Evolutionary conservation across 208 protist species (phyloP).

Genomic region (Leishmania guyanensis): DNA sequence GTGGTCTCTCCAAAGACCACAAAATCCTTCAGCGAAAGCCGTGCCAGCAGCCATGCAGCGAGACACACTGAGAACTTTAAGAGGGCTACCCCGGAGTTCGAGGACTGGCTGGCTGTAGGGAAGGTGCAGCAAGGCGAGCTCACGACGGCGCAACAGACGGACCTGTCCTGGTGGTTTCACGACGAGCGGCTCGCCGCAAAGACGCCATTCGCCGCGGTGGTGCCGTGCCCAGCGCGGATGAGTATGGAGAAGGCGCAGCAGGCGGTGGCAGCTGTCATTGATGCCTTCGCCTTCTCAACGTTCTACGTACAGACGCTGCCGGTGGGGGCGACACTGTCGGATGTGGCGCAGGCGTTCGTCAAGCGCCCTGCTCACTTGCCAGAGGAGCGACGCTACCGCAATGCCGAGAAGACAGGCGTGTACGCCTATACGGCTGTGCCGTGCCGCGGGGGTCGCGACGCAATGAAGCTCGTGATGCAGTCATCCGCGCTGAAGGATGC

Average conservation of each 20-base stretch:
- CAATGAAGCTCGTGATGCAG: constrained; percentile 35
- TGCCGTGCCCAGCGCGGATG: constrained; percentile 44
- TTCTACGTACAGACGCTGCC: constrained; percentile 67
- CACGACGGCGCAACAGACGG: constrained; percentile 4
- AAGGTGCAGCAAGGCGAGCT: constrained; percentile 6
- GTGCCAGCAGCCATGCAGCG: not conserved
- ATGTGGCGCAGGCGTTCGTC: constrained; percentile 57
- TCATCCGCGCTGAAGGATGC: constrained; percentile 37
- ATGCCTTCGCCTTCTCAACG: constrained; percentile 47
- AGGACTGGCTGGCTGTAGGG: constrained; percentile 10
- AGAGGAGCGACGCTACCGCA: constrained; percentile 18
- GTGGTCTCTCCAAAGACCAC: not conserved
- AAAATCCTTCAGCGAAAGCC: not conserved
- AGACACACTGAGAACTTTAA: constrained; percentile 5
- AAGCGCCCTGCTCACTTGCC: constrained; percentile 38
- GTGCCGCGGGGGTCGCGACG: constrained; percentile 47
- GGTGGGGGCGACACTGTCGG: constrained; percentile 44
- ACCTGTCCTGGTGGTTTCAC: constrained; percentile 57
- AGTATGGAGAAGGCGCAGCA: constrained; percentile 30
- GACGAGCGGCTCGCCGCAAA: constrained; percentile 41
- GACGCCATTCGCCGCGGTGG: constrained; percentile 67
- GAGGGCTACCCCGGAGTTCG: constrained; percentile 3
- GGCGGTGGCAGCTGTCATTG: constrained; percentile 38
- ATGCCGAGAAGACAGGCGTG: constrained; percentile 28
- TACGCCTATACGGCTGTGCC: constrained; percentile 45